A percentile compares a stretch with the other conserved stretches of the same genome.
Evolutionary conservation across 2,329 filamentous ascomycete genomes (phyloP).

Genomic region (Cyanodermella asteris): DNA sequence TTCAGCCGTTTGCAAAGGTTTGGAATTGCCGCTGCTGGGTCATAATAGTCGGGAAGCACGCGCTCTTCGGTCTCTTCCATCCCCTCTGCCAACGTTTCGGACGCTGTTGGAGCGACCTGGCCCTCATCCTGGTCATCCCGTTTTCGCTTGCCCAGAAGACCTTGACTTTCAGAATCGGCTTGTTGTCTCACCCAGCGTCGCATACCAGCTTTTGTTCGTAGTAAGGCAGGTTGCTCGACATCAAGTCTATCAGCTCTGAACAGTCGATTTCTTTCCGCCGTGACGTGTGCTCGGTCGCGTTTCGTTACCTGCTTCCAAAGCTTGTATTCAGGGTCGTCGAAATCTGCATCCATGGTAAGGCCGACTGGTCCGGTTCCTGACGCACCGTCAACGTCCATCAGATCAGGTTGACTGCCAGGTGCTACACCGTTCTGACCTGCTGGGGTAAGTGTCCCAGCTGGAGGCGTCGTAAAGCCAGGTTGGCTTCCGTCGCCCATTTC

Average conservation of each 20-base stretch:
- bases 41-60: slow-evolving; percentile 85
- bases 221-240: slow-evolving; percentile 62
- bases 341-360: slow-evolving; percentile 51
- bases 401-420: slow-evolving; percentile 51
- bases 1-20: slow-evolving; percentile 57
- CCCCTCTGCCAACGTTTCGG: slow-evolving; percentile 77
- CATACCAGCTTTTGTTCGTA: slow-evolving; percentile 75
- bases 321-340: slow-evolving; percentile 81
- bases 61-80: slow-evolving; percentile 75
- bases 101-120: slow-evolving; percentile 26
- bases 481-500: slow-evolving; percentile 54
- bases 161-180: slow-evolving; percentile 39
- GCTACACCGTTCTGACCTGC: slow-evolving; percentile 42
- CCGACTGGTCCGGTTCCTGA: slow-evolving; percentile 44
- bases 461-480: slow-evolving; percentile 59
- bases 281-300: slow-evolving; percentile 70
- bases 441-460: slow-evolving; percentile 56
- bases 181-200: slow-evolving; percentile 65
- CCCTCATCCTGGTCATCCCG: slow-evolving; percentile 23
- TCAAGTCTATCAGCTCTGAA: slow-evolving; percentile 75
- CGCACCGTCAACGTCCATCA: slow-evolving; percentile 65
- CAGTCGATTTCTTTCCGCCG: slow-evolving; percentile 66
- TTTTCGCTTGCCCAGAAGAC: slow-evolving; percentile 23
- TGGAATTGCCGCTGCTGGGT: slow-evolving; percentile 64
- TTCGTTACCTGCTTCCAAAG: slow-evolving; percentile 99